Base-by-base conservation (phyloP, 345 rosid genomes). In the Trapa incisa region DNA sequence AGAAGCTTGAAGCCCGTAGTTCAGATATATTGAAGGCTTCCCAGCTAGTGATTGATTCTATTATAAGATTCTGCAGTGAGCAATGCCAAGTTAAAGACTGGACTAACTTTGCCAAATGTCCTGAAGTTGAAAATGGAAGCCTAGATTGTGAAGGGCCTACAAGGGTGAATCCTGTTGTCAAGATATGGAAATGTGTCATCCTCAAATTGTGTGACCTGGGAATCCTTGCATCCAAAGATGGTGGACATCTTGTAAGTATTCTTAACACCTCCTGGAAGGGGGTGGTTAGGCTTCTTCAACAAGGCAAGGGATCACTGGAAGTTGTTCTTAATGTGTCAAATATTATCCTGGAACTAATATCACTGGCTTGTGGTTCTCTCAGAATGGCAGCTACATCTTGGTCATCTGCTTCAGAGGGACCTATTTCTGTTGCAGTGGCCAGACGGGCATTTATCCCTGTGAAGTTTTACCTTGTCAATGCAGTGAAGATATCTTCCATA, bases 221-320 rank as follows among this genome's bases (percentile, higher is more conserved):
- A 36, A 77, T 80, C 72, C 69, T 88, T 68, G 92, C 97, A 50
- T 94, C 96, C 66, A 83, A 75, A 75, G 85, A 75, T 54, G 94
- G 97, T 79, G 99, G 97, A 37, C 84, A 67, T 79, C 87, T 94
- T 67, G 99, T 91, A 68, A 71, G 83, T 75, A 80, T 94, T 78
- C 95, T 94, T 68, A 94, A 91, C 78, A 76, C 84, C 68, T 87
- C 96, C 48, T 91, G 94, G 99, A 94, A 89, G 80, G 97, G 97
- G 71, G 90, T 90, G 73, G 90, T 88, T 68, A 72, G 82, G 38
- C 84, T 90, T 76, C 94, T 90, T 87, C 91, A 82, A 78, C 81
- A 80, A 62, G 84, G 86, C 69, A 90, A 86, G 75, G 84, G 79
- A 56, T 64, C 66, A 54, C 63, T 86, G 64, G 77, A 72, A 22